These are phyloP conservation scores for Nyctanthes arbortristis DNA, from an alignment of 257 asterid species.

Conservation along the genomic window DNA sequence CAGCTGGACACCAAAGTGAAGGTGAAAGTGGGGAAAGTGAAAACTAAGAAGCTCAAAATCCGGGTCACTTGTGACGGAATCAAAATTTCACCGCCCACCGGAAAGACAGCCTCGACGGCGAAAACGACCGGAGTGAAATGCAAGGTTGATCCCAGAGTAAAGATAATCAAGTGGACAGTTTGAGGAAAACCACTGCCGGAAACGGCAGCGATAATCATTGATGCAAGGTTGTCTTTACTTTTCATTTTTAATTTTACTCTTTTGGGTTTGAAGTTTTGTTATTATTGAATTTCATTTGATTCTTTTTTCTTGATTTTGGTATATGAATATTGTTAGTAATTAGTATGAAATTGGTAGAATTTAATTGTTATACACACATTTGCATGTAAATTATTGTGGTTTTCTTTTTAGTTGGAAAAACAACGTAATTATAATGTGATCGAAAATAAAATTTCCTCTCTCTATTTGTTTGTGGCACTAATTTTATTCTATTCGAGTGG, in stretches of 20 bases:
- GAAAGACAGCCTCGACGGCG: constrained; percentile 56
- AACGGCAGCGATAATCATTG: neutral
- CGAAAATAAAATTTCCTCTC: neutral
- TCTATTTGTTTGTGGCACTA: neutral
- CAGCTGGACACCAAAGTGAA: constrained; percentile 73
- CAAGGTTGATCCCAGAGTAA: constrained; percentile 65
- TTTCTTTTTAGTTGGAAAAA: too few species aligned
- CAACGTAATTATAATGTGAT: neutral
- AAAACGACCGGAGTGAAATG: constrained; percentile 50
- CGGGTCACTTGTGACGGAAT: constrained; percentile 71
- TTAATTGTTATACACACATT: neutral
- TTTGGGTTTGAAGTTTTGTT: neutral
- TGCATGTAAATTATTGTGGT: neutral
- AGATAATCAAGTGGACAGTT: constrained; percentile 76
- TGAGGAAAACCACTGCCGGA: constrained; percentile 25
- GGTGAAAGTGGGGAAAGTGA: constrained; percentile 57
- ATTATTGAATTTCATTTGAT: constrained; percentile 4
- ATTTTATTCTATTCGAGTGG: neutral
- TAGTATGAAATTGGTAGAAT: too few species aligned
- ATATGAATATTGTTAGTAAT: constrained; percentile 1
- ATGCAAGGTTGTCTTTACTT: constrained; percentile 18
- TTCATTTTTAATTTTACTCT: neutral
- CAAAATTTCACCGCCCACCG: constrained; percentile 48
- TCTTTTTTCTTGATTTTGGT: neutral
- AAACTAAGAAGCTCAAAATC: constrained; percentile 60